Evolutionary conservation across 257 asterid genomes (phyloP).

Genomic region (Forsythia suspensa): DNA sequence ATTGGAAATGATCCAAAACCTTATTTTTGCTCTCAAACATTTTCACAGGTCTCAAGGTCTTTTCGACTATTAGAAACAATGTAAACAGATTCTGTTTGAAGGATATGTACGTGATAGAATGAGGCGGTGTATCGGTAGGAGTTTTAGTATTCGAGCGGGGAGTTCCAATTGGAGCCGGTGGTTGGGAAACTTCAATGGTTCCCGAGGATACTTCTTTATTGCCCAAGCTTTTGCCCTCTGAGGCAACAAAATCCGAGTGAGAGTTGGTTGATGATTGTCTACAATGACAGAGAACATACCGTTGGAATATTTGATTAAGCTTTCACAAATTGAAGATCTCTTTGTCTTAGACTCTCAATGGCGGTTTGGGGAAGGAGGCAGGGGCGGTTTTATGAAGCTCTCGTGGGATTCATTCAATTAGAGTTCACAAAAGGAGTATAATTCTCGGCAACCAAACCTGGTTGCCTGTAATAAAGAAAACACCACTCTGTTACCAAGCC

Average conservation of each 20-base stretch:
- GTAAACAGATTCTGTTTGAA: slow-evolving; percentile 37
- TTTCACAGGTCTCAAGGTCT: slow-evolving; percentile 43
- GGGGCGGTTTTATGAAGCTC: too few relatives aligned
- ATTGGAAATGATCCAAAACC: slow-evolving; percentile 34
- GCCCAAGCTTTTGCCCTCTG: slow-evolving; percentile 45
- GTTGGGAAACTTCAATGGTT: slow-evolving; percentile 42
- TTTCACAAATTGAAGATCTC: too few relatives aligned
- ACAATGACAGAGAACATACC: too few relatives aligned
- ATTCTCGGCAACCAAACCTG: too few relatives aligned
- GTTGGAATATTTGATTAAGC: too few relatives aligned
- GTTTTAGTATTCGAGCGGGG: slow-evolving; percentile 56
- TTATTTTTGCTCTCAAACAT: slow-evolving; percentile 61
- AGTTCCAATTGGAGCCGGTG: slow-evolving; percentile 67
- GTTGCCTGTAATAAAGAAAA: too few relatives aligned
- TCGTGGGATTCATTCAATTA: too few relatives aligned
- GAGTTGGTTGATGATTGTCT: too few relatives aligned
- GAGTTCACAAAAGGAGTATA: too few relatives aligned
- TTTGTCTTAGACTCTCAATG: too few relatives aligned
- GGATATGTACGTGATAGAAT: slow-evolving; percentile 44
- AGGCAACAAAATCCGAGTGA: slow-evolving; percentile 40
- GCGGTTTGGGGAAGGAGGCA: too few relatives aligned
- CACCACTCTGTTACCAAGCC: too few relatives aligned
- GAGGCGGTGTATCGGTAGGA: slow-evolving; percentile 37
- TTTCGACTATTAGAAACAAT: slow-evolving; percentile 42
- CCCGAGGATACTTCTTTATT: slow-evolving; percentile 48